These are phyloP conservation scores for Arthrobotrys conoides DNA, from an alignment of 2,329 filamentous ascomycete genomes.

Conservation along the genomic window DNA sequence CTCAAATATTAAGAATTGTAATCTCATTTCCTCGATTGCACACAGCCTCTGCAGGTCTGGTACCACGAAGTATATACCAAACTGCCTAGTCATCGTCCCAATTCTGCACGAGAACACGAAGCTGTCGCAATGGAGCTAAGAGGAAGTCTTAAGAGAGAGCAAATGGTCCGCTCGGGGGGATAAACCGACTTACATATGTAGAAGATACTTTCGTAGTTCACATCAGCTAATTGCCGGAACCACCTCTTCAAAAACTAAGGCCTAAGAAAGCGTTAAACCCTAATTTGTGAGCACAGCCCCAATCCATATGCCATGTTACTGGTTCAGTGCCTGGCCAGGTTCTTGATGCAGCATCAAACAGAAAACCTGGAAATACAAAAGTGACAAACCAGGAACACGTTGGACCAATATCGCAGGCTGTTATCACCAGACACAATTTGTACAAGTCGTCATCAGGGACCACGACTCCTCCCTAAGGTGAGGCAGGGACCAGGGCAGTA, in stretches of 20 bases:
- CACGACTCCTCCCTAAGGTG: slow-evolving; percentile 25
- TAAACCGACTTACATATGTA: slow-evolving; percentile 16
- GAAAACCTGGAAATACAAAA: slow-evolving; percentile 31
- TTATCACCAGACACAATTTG: slow-evolving; percentile 30
- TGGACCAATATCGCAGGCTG: slow-evolving; percentile 10
- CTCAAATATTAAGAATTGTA: no score
- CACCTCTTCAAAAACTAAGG: neutral
- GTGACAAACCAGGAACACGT: slow-evolving; percentile 6
- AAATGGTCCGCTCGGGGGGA: neutral
- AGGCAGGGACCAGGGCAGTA: slow-evolving; percentile 45
- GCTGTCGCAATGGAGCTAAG: neutral
- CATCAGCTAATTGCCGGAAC: slow-evolving; percentile 2
- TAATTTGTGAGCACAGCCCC: slow-evolving; percentile 23
- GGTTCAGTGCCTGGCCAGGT: neutral
- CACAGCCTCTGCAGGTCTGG: no score
- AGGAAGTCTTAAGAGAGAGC: neutral
- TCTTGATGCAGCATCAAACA: neutral
- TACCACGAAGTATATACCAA: no score
- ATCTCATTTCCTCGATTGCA: neutral
- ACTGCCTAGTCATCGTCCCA: neutral
- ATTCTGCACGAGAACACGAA: neutral
- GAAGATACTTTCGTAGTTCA: neutral
- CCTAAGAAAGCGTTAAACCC: neutral
- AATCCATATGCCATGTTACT: neutral
- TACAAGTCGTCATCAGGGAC: slow-evolving; percentile 48